Conservation (phyloP, 371 early-diverging fungal genomes). For the Paraphysoderma sedebokerense region DNA sequence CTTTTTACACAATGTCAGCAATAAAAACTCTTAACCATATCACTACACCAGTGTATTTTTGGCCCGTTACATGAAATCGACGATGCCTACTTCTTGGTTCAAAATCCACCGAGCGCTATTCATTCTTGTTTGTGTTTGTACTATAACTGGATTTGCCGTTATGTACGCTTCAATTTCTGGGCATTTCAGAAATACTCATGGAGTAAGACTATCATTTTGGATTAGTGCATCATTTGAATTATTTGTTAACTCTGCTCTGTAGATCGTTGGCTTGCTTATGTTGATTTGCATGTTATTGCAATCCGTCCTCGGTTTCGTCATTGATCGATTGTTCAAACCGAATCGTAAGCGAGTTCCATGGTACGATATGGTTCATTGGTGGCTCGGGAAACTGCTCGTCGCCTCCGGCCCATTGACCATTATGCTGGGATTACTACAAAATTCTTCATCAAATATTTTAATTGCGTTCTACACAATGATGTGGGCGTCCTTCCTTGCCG, state of each 20-base stretch:
- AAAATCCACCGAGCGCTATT: not conserved
- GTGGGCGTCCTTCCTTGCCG: too few relatives aligned
- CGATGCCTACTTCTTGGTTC: not conserved
- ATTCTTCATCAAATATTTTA: too few relatives aligned
- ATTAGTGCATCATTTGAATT: too few relatives aligned
- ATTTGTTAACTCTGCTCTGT: too few relatives aligned
- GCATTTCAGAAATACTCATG: too few relatives aligned
- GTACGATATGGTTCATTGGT: not conserved
- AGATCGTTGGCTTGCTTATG: not conserved
- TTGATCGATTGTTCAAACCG: not conserved
- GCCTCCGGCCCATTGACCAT: too few relatives aligned
- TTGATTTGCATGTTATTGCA: not conserved
- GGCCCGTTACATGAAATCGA: not conserved
- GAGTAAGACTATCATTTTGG: too few relatives aligned
- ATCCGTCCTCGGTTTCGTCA: not conserved
- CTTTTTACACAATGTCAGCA: not conserved
- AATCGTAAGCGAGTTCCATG: not conserved
- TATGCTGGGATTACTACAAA: too few relatives aligned
- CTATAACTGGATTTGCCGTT: not conserved
- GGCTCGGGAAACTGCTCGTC: too few relatives aligned
- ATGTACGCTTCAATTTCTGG: too few relatives aligned
- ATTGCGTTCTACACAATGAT: too few relatives aligned
- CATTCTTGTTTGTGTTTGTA: too few relatives aligned
- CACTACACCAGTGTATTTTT: not conserved
- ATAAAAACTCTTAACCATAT: not conserved